These are phyloP conservation scores for Penicillium nucicola DNA, from an alignment of 495 filamentous ascomycete genomes.

Conservation along the genomic window DNA sequence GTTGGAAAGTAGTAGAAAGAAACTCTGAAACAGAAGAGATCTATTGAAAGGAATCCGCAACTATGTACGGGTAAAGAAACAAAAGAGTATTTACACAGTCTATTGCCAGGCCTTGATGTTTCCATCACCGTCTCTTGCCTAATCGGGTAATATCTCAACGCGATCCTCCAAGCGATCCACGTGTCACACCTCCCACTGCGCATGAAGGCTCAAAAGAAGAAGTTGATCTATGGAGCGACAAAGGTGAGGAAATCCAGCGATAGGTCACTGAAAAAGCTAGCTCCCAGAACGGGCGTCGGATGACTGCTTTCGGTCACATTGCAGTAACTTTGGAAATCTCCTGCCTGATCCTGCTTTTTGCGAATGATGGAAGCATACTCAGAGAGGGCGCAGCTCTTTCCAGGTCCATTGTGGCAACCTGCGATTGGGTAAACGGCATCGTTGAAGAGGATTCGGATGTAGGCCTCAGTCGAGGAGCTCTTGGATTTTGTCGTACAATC, in stretches of 20 bases:
- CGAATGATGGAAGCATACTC: slow-evolving; percentile 43
- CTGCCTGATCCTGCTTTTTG: slow-evolving; percentile 39
- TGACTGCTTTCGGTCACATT: slow-evolving; percentile 34
- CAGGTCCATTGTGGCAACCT: slow-evolving; percentile 44
- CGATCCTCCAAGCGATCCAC: too few species aligned
- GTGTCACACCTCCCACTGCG: too few species aligned
- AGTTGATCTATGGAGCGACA: slow-evolving; percentile 6
- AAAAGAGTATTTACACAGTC: too few species aligned
- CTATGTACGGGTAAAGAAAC: too few species aligned
- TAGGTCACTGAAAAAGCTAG: slow-evolving; percentile 47
- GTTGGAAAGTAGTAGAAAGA: too few species aligned
- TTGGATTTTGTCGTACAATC: slow-evolving; percentile 26
- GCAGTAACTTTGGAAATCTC: slow-evolving; percentile 42
- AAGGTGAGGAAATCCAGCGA: slow-evolving; percentile 31
- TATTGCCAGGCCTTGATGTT: too few species aligned
- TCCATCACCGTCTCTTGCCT: too few species aligned
- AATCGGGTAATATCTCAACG: too few species aligned
- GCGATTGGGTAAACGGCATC: slow-evolving; percentile 53
- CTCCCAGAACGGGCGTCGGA: slow-evolving; percentile 27
- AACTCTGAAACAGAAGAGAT: too few species aligned
- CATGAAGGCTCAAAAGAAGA: too few species aligned
- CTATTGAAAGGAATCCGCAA: too few species aligned
- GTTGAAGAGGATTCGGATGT: slow-evolving; percentile 49
- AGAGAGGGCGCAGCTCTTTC: slow-evolving; percentile 40
- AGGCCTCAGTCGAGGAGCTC: slow-evolving; percentile 19